Conservation (phyloP, 257 asterid genomes). For the Linderniella brevidens region DNA sequence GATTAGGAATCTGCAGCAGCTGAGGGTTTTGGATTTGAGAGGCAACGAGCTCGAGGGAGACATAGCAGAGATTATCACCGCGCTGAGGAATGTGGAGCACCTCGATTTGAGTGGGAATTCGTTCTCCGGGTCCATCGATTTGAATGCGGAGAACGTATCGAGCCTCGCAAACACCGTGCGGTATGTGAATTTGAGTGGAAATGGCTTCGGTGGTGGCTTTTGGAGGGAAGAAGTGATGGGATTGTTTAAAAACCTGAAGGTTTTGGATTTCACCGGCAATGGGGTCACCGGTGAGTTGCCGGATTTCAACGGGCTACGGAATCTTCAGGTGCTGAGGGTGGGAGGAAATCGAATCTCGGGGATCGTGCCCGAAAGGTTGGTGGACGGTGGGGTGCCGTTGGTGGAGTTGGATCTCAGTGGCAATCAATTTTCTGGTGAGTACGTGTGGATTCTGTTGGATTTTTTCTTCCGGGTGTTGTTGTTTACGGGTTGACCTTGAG, state of each 20-base stretch:
- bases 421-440: constrained; percentile 55
- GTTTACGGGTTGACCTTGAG: neutral
- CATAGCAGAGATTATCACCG: constrained; percentile 23
- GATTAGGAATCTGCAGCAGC: constrained; percentile 42
- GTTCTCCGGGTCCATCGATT: constrained; percentile 34
- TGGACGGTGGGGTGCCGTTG: constrained; percentile 36
- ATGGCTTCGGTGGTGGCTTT: constrained; percentile 32
- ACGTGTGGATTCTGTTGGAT: neutral
- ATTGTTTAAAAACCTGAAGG: constrained; percentile 36
- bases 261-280: constrained; percentile 47
- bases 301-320: constrained; percentile 22
- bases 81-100: constrained; percentile 41
- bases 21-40: constrained; percentile 52
- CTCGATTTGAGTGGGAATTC: constrained; percentile 53
- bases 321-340: constrained; percentile 35
- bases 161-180: constrained; percentile 42
- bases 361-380: constrained; percentile 29
- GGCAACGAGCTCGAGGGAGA: constrained; percentile 38
- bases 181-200: constrained; percentile 41
- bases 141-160: constrained; percentile 31
- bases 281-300: constrained; percentile 41
- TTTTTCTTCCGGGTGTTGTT: neutral
- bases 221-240: constrained; percentile 21
- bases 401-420: constrained; percentile 51
- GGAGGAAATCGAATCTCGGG: constrained; percentile 43